Evolutionary conservation across 768 basidiomycete species (phyloP).

Genomic region (Agrocybe praecox): DNA sequence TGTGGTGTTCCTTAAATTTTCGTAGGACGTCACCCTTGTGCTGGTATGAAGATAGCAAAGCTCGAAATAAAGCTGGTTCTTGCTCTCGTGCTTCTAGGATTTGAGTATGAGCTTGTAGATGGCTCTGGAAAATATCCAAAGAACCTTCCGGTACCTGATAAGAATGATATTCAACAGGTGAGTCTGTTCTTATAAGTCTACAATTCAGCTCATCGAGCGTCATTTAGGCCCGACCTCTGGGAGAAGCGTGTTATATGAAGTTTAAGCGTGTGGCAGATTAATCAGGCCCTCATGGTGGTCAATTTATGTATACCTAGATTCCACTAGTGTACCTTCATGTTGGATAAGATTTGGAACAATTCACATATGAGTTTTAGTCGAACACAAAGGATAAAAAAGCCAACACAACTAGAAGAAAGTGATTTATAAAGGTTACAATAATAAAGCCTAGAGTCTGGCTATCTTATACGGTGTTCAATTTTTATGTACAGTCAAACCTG

Average conservation of each 20-base stretch:
- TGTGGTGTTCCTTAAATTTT: background rate
- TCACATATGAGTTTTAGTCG: too few species aligned
- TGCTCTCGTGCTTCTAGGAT: conserved; percentile 33
- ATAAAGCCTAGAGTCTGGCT: too few species aligned
- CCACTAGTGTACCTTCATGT: too few species aligned
- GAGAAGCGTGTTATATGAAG: conserved; percentile 29
- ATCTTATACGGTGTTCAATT: too few species aligned
- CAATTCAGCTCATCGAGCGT: background rate
- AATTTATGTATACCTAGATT: too few species aligned
- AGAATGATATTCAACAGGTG: conserved; percentile 31
- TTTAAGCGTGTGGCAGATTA: conserved; percentile 22
- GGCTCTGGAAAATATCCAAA: conserved; percentile 25
- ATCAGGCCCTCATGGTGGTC: too few species aligned
- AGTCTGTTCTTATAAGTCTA: background rate
- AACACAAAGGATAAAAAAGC: too few species aligned
- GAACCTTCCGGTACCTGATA: conserved; percentile 27
- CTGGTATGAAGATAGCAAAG: conserved; percentile 41
- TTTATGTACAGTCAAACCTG: too few species aligned
- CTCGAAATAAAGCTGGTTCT: conserved; percentile 39
- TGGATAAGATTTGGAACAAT: too few species aligned
- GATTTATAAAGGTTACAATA: too few species aligned
- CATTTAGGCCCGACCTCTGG: conserved; percentile 25
- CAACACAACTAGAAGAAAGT: too few species aligned
- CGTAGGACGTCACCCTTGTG: conserved; percentile 39
- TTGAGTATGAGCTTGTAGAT: conserved; percentile 37